Conservation (phyloP, 176 grass and related monocot genomes). For the Luzula sylvatica region DNA sequence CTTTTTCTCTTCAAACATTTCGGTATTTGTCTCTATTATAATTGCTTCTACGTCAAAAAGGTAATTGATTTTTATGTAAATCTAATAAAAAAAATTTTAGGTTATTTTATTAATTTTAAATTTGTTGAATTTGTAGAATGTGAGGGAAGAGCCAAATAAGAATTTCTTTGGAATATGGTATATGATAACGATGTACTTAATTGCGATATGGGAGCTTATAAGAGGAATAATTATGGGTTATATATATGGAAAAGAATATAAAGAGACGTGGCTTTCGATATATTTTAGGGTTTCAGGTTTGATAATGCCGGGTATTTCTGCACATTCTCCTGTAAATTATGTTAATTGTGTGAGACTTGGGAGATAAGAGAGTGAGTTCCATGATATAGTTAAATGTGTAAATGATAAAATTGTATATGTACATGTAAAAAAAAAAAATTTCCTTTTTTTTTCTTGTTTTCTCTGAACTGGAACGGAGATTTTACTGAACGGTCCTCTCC, state of each 20-base stretch:
- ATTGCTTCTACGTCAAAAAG: slow-evolving; percentile 48
- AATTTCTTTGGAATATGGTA: slow-evolving; percentile 57
- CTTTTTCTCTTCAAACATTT: slow-evolving; percentile 34
- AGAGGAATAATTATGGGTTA: slow-evolving; percentile 34
- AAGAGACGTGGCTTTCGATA: slow-evolving; percentile 38
- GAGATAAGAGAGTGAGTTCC: no score
- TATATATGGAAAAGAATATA: slow-evolving; percentile 39
- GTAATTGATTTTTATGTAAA: neutral
- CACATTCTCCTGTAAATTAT: slow-evolving; percentile 61
- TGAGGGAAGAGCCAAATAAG: slow-evolving; percentile 49
- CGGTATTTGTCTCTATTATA: slow-evolving; percentile 47
- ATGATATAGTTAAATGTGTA: no score
- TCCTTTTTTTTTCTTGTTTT: no score
- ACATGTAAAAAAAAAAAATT: no score
- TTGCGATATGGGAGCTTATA: slow-evolving; percentile 41
- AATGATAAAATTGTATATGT: no score
- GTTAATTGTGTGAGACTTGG: slow-evolving; percentile 49
- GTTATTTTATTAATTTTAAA: neutral
- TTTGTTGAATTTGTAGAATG: neutral
- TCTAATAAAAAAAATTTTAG: no score
- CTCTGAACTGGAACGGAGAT: no score
- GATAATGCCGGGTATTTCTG: slow-evolving; percentile 41
- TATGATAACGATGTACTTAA: slow-evolving; percentile 32
- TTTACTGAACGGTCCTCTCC: no score
- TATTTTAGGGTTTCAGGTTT: slow-evolving; percentile 34